Base-by-base conservation (phyloP, 2,329 filamentous ascomycete genomes). In the Claviceps lovelessii region DNA sequence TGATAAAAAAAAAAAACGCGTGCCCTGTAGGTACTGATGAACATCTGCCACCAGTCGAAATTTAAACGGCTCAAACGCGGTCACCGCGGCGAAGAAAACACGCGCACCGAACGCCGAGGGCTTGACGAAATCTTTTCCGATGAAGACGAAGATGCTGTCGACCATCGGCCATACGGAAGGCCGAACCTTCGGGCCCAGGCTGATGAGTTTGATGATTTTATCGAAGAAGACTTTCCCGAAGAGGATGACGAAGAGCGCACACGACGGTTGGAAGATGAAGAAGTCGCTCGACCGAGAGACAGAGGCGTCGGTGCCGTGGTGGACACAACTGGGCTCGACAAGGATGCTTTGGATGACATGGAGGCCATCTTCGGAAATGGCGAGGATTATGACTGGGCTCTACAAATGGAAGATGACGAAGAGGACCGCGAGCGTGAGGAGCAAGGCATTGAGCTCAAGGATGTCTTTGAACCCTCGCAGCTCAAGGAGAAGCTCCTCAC, bases 1-100 rank as follows among this genome's bases (percentile, higher is more conserved):
- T 23, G 23, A 23, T 23, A 23, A 23, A 23, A 23, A 23, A 23
- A 9, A 23, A n/a, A 9, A 17, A n/a, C 31, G 31, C 5, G n/a
- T 28, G 4, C 6, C 7, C 23, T 28, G 42, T 41, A 47, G 11
- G 10, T 35, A 45, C 35, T 53, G 35, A 49, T 53, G 35, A 49
- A 44, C 33, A n/a, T 39, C 8, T 52, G 10, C 9, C 28, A 41
- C 11, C 59, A 95, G 85, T 85, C 85, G 61, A 94, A 95, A 67
- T 95, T 94, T 76, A 98, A 98, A 72, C 87, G 93, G 45, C 81
- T 98, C 54, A 98, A 97, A 76, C 88, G 89, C 60, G 91, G 93
- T 54, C 88, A 91, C 60, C 80, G 86, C 57, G 84, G 85, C 59
- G 85, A 89, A 58, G 81, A 80, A 55, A 79, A 89, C 51, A 78